Evolutionary conservation across 192 early-diverging fungal species (phyloP).

Genomic region (Umbelopsis isabellina): DNA sequence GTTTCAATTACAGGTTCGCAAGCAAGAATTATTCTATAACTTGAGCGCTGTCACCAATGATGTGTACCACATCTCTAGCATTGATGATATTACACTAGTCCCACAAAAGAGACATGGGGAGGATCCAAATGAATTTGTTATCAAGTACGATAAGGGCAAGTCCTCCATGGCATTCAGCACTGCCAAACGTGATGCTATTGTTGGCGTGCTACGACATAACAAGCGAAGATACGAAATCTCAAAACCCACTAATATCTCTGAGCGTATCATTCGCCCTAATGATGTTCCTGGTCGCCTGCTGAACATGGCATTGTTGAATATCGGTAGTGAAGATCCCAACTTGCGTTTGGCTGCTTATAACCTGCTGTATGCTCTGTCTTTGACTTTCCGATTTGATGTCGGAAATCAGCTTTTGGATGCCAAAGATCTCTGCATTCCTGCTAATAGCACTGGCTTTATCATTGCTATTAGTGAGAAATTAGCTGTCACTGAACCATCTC

Average conservation of each 20-base stretch:
- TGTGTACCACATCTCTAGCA: conserved; percentile 71
- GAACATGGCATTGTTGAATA: conserved; percentile 91
- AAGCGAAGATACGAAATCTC: conserved; percentile 71
- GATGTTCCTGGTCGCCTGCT: conserved; percentile 92
- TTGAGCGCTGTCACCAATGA: conserved; percentile 80
- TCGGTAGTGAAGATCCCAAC: conserved; percentile 79
- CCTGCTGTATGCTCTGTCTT: conserved; percentile 81
- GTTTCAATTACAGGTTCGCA: not conserved
- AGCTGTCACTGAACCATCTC: conserved; percentile 69
- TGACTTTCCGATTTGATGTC: conserved; percentile 84
- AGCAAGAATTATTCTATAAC: conserved; percentile 61
- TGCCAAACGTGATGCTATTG: conserved; percentile 71
- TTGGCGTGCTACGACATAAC: conserved; percentile 65
- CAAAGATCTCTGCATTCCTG: conserved; percentile 85
- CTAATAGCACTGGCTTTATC: conserved; percentile 87
- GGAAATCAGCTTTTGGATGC: conserved; percentile 79
- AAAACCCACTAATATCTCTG: conserved; percentile 62
- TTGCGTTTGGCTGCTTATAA: conserved; percentile 88
- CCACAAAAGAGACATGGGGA: conserved; percentile 44
- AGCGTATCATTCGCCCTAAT: conserved; percentile 78
- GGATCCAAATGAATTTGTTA: conserved; percentile 72
- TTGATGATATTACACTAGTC: conserved; percentile 37
- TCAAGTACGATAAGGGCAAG: conserved; percentile 75
- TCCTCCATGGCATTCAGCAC: conserved; percentile 69
- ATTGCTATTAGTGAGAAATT: conserved; percentile 80